Percentiles rank a stretch among this genome's conserved stretches.
These are phyloP conservation scores for Aspergillus sp. DNA, from an alignment of 2,329 filamentous ascomycete genomes.

Conservation along the genomic window DNA sequence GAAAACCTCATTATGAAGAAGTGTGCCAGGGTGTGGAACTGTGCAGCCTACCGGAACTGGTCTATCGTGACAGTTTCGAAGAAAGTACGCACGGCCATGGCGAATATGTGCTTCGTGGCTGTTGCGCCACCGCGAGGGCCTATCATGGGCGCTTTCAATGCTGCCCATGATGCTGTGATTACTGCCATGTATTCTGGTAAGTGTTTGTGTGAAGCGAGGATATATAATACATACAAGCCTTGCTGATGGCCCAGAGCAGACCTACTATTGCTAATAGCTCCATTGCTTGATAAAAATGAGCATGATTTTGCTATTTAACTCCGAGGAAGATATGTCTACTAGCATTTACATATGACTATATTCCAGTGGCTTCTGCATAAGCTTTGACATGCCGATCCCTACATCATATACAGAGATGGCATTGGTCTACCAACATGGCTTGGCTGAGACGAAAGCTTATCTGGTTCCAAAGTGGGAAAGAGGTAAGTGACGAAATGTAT, in stretches of 20 bases:
- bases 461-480: too few relatives aligned
- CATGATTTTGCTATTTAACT: background rate
- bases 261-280: background rate
- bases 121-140: background rate
- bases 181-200: background rate
- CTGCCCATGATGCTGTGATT: background rate
- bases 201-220: background rate
- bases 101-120: background rate
- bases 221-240: background rate
- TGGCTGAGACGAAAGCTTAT: too few relatives aligned
- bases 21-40: background rate
- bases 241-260: background rate
- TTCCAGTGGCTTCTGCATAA: too few relatives aligned
- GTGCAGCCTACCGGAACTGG: background rate
- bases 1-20: too few relatives aligned
- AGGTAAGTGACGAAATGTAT: too few relatives aligned
- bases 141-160: background rate
- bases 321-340: rapidly evolving
- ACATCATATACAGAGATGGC: too few relatives aligned
- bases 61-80: background rate
- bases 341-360: too few relatives aligned
- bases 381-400: too few relatives aligned
- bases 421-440: too few relatives aligned
- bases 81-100: background rate
- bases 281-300: background rate